Conservation (phyloP, 805 yeast genomes). For the Candida vaughaniae region DNA sequence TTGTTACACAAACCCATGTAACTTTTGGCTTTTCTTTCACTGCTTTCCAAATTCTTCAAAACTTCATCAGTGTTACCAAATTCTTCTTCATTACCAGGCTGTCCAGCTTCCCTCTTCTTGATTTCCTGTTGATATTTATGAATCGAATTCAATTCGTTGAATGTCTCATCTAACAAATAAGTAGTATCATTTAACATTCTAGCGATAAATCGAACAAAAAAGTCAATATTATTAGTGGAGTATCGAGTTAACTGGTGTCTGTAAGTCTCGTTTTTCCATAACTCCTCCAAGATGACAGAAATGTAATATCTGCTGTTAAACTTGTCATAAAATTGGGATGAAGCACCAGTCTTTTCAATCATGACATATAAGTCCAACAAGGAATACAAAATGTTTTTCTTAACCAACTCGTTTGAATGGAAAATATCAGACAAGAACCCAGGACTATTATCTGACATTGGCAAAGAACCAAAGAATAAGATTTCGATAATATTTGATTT, state of each 20-base stretch:
- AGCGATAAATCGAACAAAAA: conserved; percentile 90
- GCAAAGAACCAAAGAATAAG: conserved; percentile 70
- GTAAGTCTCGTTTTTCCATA: conserved; percentile 76
- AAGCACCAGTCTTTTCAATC: conserved; percentile 94
- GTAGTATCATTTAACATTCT: conserved; percentile 94
- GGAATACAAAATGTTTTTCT: conserved; percentile 71
- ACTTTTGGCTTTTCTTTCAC: conserved; percentile 78
- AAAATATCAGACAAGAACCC: conserved; percentile 75
- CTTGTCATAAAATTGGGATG: conserved; percentile 93
- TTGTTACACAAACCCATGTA: conserved; percentile 81
- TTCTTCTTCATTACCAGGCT: conserved; percentile 32
- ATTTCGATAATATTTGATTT: conserved; percentile 82
- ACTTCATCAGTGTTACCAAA: conserved; percentile 63
- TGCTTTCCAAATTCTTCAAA: conserved; percentile 50
- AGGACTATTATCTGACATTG: conserved; percentile 52
- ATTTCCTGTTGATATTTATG: conserved; percentile 72
- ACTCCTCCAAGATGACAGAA: conserved; percentile 73
- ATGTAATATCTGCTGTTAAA: conserved; percentile 88
- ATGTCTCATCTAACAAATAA: conserved; percentile 84
- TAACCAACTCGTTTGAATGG: conserved; percentile 60
- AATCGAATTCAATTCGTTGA: conserved; percentile 73
- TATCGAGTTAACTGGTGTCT: conserved; percentile 67
- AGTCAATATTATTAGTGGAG: conserved; percentile 68
- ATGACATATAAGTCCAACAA: conserved; percentile 87
- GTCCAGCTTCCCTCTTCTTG: conserved; percentile 42